Conservation (phyloP, 305 asterid species). For the Salvia sclarea region DNA sequence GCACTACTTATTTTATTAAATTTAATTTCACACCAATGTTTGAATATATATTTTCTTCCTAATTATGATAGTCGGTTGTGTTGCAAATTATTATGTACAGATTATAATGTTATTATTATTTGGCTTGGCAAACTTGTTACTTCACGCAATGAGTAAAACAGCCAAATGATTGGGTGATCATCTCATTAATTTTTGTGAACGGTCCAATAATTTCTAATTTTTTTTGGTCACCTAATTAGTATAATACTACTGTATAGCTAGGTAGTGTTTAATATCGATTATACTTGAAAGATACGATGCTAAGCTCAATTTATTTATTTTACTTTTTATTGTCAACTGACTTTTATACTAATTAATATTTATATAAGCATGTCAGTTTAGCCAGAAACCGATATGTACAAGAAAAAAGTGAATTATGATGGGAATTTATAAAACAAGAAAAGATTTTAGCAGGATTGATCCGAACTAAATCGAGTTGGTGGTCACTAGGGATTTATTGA, state of each 20-base stretch:
- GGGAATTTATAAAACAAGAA: no score
- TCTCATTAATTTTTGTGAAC: not conserved
- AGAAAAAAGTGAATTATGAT: no score
- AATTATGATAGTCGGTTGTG: conserved; percentile 8
- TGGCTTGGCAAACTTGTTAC: conserved; percentile 22
- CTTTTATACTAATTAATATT: no score
- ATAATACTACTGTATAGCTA: not conserved
- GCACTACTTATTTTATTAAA: not conserved
- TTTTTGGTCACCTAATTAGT: not conserved
- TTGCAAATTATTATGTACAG: not conserved
- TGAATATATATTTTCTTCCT: conserved; percentile 9
- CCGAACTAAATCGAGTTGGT: no score
- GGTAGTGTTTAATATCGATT: no score
- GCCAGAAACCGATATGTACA: no score
- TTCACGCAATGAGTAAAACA: conserved; percentile 16
- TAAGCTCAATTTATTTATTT: no score
- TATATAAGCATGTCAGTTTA: no score
- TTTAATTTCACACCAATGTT: not conserved
- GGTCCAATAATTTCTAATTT: not conserved
- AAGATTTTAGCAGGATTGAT: no score
- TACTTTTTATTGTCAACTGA: no score
- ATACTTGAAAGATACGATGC: no score
- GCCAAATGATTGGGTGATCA: conserved; percentile 15
- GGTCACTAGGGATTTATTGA: no score
- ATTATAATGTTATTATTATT: not conserved